Evolutionary conservation across 176 grass and related monocot genomes (phyloP), one percentile per base, ranked within the genome.

Genomic region (Bonia amplexicaulis): DNA sequence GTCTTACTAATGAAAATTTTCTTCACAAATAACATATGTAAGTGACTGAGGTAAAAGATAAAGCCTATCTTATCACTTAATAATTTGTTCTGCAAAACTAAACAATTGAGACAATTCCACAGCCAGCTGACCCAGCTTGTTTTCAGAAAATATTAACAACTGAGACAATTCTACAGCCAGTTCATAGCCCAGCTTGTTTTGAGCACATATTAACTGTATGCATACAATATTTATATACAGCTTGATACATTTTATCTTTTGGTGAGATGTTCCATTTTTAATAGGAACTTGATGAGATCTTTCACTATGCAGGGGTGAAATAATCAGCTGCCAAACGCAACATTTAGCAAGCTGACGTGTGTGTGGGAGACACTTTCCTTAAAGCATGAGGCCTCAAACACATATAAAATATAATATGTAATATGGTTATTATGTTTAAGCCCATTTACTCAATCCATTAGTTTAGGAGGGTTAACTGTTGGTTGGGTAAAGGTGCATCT

Each of bases 101-200:
- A 75, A 68, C 19, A 47, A 12, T 67, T 73, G 35, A 79, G 66
- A 84, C 45, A 84, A 77, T 77, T 64, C 12, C 37, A 58, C 17
- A 15, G 27, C 61, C 69, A 80, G 12, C 12, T 75, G 42, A 62
- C 12, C 3, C 16, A 64, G 17, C 31, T 64, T 49, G 23, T 42
- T 74, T 74, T 83, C 12, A 74, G 57, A 7, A 51, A 83, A 74
- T 39, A 74, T 45, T 59, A 27, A 48, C 23, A 71, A 71, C 12
- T 31, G n/a, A 59, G 52, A 13, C 41, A 58, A 69, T 81, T 68
- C 65, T 27, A 19, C 22, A 6, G 54, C 19, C 54, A 57, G 19
- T 22, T 40, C n/a, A 51, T 79, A 29, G 63, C 16, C 13, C 54
- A 54, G 11, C 87, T 84, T 57, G 53, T 69, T 29, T 80, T 14